A percentile compares a stretch with the other conserved stretches of the same genome.
Conservation (phyloP, 495 filamentous ascomycete species). For the Trichoderma asperelloides region DNA sequence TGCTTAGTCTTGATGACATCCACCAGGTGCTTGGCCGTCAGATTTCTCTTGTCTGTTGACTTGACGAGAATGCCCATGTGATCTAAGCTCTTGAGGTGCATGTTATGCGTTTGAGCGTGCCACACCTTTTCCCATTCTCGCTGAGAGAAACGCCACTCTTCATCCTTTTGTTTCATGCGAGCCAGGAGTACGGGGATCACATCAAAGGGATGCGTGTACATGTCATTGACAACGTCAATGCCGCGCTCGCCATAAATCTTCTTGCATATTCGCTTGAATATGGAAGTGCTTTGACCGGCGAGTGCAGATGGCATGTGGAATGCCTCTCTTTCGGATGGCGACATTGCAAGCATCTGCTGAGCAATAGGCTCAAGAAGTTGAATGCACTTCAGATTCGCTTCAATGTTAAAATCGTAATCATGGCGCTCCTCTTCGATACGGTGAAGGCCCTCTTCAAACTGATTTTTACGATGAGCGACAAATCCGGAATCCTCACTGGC, state of each 20-base stretch:
- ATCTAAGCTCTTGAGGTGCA: constrained; percentile 92
- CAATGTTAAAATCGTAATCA: constrained; percentile 97
- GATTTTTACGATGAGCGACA: constrained; percentile 94
- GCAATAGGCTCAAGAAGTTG: constrained; percentile 91
- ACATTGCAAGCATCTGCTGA: constrained; percentile 72
- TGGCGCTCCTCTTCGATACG: constrained; percentile 97
- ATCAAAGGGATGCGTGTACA: constrained; percentile 70
- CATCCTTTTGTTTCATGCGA: constrained; percentile 83
- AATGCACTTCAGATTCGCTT: constrained; percentile 84
- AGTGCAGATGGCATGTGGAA: constrained; percentile 76
- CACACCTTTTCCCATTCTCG: constrained; percentile 99
- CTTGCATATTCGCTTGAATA: constrained; percentile 93
- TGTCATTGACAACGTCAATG: constrained; percentile 66
- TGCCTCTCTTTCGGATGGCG: constrained; percentile 53
- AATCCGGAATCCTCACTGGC: constrained; percentile 98
- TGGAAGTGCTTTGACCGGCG: constrained; percentile 87
- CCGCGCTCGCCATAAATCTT: constrained; percentile 96
- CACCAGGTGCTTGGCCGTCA: constrained; percentile 75
- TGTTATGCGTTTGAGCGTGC: constrained; percentile 83
- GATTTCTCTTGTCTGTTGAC: constrained; percentile 76
- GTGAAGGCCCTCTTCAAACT: constrained; percentile 84
- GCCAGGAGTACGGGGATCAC: constrained; percentile 81
- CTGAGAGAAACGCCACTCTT: constrained; percentile 93
- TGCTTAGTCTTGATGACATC: constrained; percentile 79
- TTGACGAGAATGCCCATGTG: constrained; percentile 87